Conservation (phyloP, 768 basidiomycete genomes). For the Lentinula raphanica region DNA sequence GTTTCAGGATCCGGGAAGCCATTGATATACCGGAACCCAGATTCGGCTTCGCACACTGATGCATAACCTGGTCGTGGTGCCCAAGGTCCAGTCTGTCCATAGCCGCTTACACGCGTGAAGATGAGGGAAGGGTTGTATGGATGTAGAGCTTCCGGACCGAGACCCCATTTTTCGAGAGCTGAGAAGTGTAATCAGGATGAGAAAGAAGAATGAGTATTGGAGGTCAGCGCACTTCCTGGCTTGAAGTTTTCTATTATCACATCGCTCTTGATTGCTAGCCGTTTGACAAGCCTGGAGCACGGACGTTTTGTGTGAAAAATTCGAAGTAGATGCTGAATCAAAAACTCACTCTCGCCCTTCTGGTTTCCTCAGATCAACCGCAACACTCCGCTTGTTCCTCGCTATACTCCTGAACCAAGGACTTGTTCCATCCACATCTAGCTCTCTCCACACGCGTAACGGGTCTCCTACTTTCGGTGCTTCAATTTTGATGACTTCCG, state of each 20-base stretch:
- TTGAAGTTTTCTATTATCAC: constrained; percentile 72
- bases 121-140: constrained; percentile 84
- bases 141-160: constrained; percentile 53
- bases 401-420: constrained; percentile 73
- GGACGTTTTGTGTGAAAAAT: neutral
- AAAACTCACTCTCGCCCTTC: constrained; percentile 47
- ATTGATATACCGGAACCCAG: constrained; percentile 71
- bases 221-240: constrained; percentile 53
- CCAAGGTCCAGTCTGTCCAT: constrained; percentile 75
- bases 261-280: constrained; percentile 57
- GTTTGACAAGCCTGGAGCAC: constrained; percentile 47
- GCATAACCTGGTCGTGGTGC: constrained; percentile 65
- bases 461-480: constrained; percentile 61
- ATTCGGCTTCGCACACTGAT: constrained; percentile 72
- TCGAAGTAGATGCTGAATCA: neutral
- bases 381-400: constrained; percentile 71
- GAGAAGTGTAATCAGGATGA: neutral
- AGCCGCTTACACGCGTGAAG: constrained; percentile 81
- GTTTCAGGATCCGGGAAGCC: constrained; percentile 53
- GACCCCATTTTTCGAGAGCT: constrained; percentile 69
- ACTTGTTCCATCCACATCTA: constrained; percentile 65
- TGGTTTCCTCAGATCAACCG: constrained; percentile 55
- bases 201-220: neutral
- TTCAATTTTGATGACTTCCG: constrained; percentile 70
- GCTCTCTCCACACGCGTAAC: constrained; percentile 64